These are phyloP conservation scores for Apophysomyces trapeziformis DNA, from an alignment of 371 early-diverging fungal species.

Conservation along the genomic window DNA sequence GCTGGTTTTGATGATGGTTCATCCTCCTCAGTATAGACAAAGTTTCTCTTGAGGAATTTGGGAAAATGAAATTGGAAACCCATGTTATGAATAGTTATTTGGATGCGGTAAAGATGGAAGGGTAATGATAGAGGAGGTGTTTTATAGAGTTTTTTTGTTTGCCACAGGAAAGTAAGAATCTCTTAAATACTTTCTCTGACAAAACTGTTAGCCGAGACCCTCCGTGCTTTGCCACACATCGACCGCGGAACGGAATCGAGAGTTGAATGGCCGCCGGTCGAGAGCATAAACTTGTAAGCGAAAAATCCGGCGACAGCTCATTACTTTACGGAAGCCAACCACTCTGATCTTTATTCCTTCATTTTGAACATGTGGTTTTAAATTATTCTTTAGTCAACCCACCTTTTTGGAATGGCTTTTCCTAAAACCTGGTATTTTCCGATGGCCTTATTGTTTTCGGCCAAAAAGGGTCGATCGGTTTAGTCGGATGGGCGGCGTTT, in stretches of 20 bases:
- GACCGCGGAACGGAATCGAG: not conserved
- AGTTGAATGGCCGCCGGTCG: not conserved
- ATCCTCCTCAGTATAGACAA: not conserved
- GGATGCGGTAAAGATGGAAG: not conserved
- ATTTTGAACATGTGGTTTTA: not conserved
- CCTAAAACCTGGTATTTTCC: not conserved
- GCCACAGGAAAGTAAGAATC: not conserved
- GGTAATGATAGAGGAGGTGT: not conserved
- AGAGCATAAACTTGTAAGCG: slow-evolving; percentile 6
- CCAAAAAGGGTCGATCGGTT: not conserved
- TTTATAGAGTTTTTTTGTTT: not conserved
- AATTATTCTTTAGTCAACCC: not conserved
- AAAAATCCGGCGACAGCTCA: not conserved
- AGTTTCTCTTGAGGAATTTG: not conserved
- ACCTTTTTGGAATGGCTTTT: not conserved
- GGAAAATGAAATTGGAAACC: not conserved
- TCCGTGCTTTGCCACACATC: slow-evolving; percentile 9
- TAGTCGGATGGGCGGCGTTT: not conserved
- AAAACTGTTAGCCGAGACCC: slow-evolving; percentile 8
- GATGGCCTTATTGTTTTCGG: not conserved
- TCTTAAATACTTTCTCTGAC: slow-evolving; percentile 4
- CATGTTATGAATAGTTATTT: not conserved
- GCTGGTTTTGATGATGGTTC: not conserved
- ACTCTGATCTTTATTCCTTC: not conserved
- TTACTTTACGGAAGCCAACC: not conserved